phyloP scores from a whole-genome alignment of 805 yeast species.

The Candida succiphila region DNA sequence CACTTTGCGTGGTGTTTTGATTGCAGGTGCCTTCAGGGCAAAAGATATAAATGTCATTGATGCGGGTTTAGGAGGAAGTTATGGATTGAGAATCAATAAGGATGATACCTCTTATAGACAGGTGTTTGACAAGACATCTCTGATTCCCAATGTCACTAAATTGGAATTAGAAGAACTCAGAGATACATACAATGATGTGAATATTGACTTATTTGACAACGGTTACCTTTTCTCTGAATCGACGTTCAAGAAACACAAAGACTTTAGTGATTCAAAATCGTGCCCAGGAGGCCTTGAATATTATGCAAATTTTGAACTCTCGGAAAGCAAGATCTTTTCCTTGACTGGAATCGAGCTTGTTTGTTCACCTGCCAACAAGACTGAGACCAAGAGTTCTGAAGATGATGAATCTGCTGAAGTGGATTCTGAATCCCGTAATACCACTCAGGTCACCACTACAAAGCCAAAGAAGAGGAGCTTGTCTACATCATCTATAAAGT shows the following conservation, averaged over 20 bases:
- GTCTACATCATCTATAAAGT: slow-evolving; percentile 18
- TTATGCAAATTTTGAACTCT: slow-evolving; percentile 12
- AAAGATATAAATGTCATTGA: slow-evolving; percentile 54
- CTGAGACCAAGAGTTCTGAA: slow-evolving; percentile 4
- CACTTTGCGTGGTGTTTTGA: slow-evolving; percentile 69
- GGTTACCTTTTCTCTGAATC: slow-evolving; percentile 7
- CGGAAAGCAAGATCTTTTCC: slow-evolving; percentile 30
- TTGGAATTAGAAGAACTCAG: slow-evolving; percentile 27
- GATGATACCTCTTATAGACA: slow-evolving; percentile 20
- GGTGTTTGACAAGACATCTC: slow-evolving; percentile 40
- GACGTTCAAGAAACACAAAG: slow-evolving; percentile 4
- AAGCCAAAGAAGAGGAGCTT: slow-evolving; percentile 13
- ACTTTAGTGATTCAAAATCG: slow-evolving; percentile 20
- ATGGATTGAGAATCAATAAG: slow-evolving; percentile 2
- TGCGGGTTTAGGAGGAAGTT: slow-evolving; percentile 32
- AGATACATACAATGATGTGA: slow-evolving; percentile 19
- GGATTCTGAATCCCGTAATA: slow-evolving; percentile 6
- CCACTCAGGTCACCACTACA: slow-evolving; percentile 9
- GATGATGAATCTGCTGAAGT: slow-evolving; percentile 6
- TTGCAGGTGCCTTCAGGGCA: slow-evolving; percentile 59
- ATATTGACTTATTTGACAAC: slow-evolving; percentile 26
- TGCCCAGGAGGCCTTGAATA: slow-evolving; percentile 30
- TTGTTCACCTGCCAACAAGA: slow-evolving; percentile 7
- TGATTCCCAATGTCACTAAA: slow-evolving; percentile 17
- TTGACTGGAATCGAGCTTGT: slow-evolving; percentile 31